Conservation (phyloP, 306 rosid genomes). For the Corylus avellana region DNA sequence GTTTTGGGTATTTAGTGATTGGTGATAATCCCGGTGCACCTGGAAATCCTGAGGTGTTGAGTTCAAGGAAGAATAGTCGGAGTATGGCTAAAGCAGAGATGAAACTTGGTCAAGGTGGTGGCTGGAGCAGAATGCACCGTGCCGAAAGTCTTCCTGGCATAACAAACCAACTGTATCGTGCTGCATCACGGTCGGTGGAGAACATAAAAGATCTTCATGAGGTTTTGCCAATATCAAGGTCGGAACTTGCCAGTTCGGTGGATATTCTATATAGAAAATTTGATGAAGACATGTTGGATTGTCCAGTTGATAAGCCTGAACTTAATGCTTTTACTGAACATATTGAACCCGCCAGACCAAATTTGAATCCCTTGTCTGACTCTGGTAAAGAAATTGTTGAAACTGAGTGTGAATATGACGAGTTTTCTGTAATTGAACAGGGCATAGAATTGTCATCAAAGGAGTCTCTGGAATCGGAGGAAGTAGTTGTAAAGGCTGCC, state of each 20-base stretch:
- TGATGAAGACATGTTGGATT: slow-evolving; percentile 43
- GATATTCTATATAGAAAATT: slow-evolving; percentile 45
- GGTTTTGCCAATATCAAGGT: slow-evolving; percentile 49
- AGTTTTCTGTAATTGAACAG: slow-evolving; percentile 54
- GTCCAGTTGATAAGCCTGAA: slow-evolving; percentile 39
- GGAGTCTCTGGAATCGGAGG: slow-evolving; percentile 41
- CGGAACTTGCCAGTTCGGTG: slow-evolving; percentile 54
- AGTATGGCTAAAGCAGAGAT: slow-evolving; percentile 31
- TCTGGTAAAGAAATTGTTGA: slow-evolving; percentile 33
- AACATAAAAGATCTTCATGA: slow-evolving; percentile 78
- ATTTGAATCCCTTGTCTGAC: slow-evolving; percentile 27
- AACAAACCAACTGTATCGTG: slow-evolving; percentile 18
- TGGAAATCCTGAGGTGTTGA: slow-evolving; percentile 39
- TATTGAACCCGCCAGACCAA: slow-evolving; percentile 34
- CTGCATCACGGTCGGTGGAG: slow-evolving; percentile 38
- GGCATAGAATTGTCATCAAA: slow-evolving; percentile 48
- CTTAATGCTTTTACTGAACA: slow-evolving; percentile 43
- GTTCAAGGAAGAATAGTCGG: slow-evolving; percentile 35
- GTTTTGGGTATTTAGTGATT: slow-evolving; percentile 75
- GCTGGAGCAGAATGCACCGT: slow-evolving; percentile 42
- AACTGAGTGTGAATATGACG: slow-evolving; percentile 41
- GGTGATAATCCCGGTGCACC: slow-evolving; percentile 42
- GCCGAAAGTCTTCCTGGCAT: slow-evolving; percentile 46
- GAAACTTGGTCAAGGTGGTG: slow-evolving; percentile 44
- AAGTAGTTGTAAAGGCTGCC: slow-evolving; percentile 35